Base-by-base conservation (phyloP, 495 filamentous ascomycete species). In the Hypoxylon fragiforme region DNA sequence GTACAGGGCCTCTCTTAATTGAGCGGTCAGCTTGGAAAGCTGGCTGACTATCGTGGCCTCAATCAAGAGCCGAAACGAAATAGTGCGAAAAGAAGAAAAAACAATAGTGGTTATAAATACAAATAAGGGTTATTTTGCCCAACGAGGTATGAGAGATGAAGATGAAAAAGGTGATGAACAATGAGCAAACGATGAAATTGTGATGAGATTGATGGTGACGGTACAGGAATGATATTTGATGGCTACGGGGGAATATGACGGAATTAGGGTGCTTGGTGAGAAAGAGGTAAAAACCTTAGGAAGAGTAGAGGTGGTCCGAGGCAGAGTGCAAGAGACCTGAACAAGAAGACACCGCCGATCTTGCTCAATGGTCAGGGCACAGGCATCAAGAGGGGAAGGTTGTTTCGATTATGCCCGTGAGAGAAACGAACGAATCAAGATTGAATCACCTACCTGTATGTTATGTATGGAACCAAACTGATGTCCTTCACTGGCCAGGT, bases 11-110 rank as follows among this genome's bases (percentile, higher is more conserved):
- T 56, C 47, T 44, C 49, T 36, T 47, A 44, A 48, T 53, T 39
- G 55, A 47, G 58, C 58, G 52, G 58, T 62, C 58, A 62, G 58
- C 52, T 50, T 53, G 12, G 3, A 37, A n/a, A 45, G 19, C 14
- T 4, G 19, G 14, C 8, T 18, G 51, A n/a, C n/a, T 61, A 38
- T 60, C 57, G 57, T 51, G 57, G 57, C 51, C 28, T 51, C 51
- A 56, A 51, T 55, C 50, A 44, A 47, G 18, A 18, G 34, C 9
- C 34, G 24, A 26, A 45, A 44, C 32, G 31, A 35, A 35, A 7
- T 13, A 13, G 7, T 3, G 34, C 2, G 34, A 18, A 18, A 14
- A 4, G 34, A 6, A 37, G 4, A 9, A 32, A 18, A 24, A 22
- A 9, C 2, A 16, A 15, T 46, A 21, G 6, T 24, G 30, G 21